phyloP scores from a whole-genome alignment of 1,284 basidiomycete species.

The Cryptococcus sp. region DNA sequence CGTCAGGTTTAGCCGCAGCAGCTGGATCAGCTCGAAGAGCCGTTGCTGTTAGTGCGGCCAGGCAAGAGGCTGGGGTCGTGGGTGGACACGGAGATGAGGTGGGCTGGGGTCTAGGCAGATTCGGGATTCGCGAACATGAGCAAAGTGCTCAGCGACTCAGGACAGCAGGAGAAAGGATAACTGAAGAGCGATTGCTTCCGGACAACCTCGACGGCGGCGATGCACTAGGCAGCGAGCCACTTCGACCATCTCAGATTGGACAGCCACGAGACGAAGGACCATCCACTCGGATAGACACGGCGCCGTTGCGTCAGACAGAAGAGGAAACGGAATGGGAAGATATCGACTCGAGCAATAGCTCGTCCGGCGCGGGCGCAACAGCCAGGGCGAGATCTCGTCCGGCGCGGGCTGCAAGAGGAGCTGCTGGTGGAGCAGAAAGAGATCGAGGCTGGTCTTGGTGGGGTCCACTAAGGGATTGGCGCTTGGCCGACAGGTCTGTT shows the following conservation, averaged over 20 bases:
- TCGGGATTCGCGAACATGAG: constrained; percentile 60
- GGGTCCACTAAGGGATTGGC: constrained; percentile 49
- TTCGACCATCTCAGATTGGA: constrained; percentile 30
- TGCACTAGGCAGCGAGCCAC: constrained; percentile 54
- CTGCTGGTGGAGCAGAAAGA: constrained; percentile 14
- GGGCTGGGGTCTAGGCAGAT: constrained; percentile 70
- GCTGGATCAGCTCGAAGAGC: neutral
- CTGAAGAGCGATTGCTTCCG: constrained; percentile 27
- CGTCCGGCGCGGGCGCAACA: constrained; percentile 3
- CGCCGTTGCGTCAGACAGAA: neutral
- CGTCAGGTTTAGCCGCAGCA: neutral
- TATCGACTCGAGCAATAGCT: constrained; percentile 17
- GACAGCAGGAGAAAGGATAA: constrained; percentile 42
- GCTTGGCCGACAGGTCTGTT: constrained; percentile 32
- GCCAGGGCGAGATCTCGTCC: constrained; percentile 5
- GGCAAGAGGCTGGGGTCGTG: constrained; percentile 9
- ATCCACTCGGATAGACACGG: neutral
- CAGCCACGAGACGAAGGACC: constrained; percentile 3
- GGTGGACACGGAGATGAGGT: constrained; percentile 58
- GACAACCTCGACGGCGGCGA: neutral
- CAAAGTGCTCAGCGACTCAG: constrained; percentile 45
- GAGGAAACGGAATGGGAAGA: constrained; percentile 37
- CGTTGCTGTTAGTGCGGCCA: constrained; percentile 3
- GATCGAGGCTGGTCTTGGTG: constrained; percentile 47
- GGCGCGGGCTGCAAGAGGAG: neutral